Base-by-base conservation (phyloP, 1,284 basidiomycete species). In the Amylostereum chailletii region DNA sequence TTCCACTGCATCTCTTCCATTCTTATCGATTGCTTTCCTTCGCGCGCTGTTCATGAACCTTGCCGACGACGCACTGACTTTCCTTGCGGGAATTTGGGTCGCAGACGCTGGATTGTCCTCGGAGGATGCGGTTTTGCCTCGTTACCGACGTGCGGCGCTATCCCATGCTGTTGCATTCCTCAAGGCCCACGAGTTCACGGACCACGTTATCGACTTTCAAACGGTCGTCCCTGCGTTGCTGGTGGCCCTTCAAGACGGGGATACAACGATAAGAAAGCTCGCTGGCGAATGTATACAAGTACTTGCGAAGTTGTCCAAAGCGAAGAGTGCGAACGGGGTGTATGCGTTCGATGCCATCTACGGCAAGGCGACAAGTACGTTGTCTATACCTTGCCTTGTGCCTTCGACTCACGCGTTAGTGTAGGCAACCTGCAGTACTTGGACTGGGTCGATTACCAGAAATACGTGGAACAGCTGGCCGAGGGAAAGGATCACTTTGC, bases 311-410 rank as follows among this genome's bases (percentile, higher is more conserved):
- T 60, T 74, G 7, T 66, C 70, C 1, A 55, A 62, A 4, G 69
- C 72, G 46, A 66, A 72, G 52, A 71, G 70, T 39, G 69, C 79
- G 31, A 68, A 68, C 19, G 71, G 75, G 2, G 79, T 96, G 1
- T 96, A 94, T 65, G 90, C 80, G 5, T 81, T 88, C 57, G 92
- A 96, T 59, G 71, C 71, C 1, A 77, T 96, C 46, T 97, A 97
- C 62, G 94, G 92, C 2, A 51, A 68, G 3, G 69, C 65, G 33
- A 83, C 83, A 4, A 67, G 86, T 88, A 45, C 54, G 83, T 69
- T 1, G 34, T 44, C 5, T 47, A 47, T 10, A 1, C 27, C 44
- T 31, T 3, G 26, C 38, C 27, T 27, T 31, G 44, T 36, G 37
- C 36, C 49, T 51, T 39, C 7, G 45, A 38, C 43, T 29, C 34